Percentiles rank a stretch among this genome's conserved stretches.
These are phyloP conservation scores for Nicotiana tabacum DNA, from an alignment of 257 asterid genomes.

Conservation along the genomic window DNA sequence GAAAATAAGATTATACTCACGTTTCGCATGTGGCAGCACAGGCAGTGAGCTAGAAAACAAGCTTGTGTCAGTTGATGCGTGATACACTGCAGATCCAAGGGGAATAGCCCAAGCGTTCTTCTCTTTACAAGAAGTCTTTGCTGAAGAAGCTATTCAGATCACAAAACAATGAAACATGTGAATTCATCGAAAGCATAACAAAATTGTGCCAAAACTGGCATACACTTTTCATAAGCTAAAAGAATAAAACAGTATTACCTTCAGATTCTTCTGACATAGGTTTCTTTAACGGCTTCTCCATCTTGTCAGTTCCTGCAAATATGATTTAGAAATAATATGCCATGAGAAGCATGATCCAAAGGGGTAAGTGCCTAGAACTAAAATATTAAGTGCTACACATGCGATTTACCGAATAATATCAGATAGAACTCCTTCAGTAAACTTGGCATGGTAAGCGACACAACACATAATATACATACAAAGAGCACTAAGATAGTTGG, in stretches of 20 bases:
- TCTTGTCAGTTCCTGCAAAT: neutral
- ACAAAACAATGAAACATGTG: neutral
- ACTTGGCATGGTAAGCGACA: neutral
- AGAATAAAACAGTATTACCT: conserved; percentile 4
- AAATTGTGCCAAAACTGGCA: neutral
- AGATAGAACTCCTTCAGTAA: neutral
- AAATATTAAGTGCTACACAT: neutral
- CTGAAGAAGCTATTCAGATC: conserved; percentile 15
- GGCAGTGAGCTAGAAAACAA: conserved; percentile 88
- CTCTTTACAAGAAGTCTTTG: conserved; percentile 31
- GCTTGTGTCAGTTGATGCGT: conserved; percentile 64
- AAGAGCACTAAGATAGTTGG: neutral
- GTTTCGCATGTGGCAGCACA: conserved; percentile 46
- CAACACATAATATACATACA: neutral
- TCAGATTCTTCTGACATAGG: conserved; percentile 6
- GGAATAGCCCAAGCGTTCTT: conserved; percentile 58
- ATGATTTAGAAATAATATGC: neutral
- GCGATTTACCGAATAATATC: neutral
- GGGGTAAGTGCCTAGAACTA: neutral
- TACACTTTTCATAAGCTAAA: neutral
- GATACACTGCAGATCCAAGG: conserved; percentile 33
- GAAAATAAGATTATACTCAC: conserved; percentile 36
- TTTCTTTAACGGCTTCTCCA: conserved; percentile 10
- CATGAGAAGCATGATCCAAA: neutral
- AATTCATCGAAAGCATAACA: neutral